A percentile compares a stretch with the other conserved stretches of the same genome.
These are phyloP conservation scores for Boechera stricta DNA, from an alignment of 345 rosid genomes.

Conservation along the genomic window DNA sequence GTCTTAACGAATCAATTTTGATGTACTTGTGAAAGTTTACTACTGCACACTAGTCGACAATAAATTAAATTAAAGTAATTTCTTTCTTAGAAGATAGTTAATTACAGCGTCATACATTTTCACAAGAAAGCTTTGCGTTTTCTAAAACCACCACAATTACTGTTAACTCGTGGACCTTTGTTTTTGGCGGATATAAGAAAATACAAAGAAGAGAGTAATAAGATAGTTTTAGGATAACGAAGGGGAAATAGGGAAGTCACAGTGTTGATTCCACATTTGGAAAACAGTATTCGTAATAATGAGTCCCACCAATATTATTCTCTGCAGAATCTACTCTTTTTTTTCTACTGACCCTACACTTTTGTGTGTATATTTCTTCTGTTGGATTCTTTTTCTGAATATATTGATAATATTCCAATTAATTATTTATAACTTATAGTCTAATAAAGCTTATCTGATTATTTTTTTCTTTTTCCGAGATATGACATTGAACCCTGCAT, in stretches of 20 bases:
- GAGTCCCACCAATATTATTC: slow-evolving; percentile 16
- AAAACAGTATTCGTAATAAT: slow-evolving; percentile 27
- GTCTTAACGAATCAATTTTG: slow-evolving; percentile 8
- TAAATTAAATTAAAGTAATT: neutral
- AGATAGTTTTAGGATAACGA: neutral
- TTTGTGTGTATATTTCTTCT: neutral
- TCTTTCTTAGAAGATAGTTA: neutral
- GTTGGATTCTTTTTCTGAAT: slow-evolving; percentile 22
- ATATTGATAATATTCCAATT: neutral
- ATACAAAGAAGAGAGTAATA: neutral
- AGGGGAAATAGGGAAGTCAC: slow-evolving; percentile 9
- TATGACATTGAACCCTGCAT: neutral
- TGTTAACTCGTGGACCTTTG: neutral
- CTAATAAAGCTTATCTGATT: slow-evolving; percentile 2
- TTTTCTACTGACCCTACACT: slow-evolving; percentile 15
- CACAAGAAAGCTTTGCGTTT: neutral
- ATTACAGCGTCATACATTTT: neutral
- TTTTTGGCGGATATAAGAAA: neutral
- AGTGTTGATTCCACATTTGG: slow-evolving; percentile 18
- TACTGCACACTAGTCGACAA: neutral
- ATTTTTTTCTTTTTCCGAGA: neutral
- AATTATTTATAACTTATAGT: neutral
- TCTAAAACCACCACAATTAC: neutral
- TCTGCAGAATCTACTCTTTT: neutral
- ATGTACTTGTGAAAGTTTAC: slow-evolving; percentile 16